These are phyloP conservation scores for Borovskyia barvae DNA, from an alignment of 208 protist genomes.

Conservation along the genomic window DNA sequence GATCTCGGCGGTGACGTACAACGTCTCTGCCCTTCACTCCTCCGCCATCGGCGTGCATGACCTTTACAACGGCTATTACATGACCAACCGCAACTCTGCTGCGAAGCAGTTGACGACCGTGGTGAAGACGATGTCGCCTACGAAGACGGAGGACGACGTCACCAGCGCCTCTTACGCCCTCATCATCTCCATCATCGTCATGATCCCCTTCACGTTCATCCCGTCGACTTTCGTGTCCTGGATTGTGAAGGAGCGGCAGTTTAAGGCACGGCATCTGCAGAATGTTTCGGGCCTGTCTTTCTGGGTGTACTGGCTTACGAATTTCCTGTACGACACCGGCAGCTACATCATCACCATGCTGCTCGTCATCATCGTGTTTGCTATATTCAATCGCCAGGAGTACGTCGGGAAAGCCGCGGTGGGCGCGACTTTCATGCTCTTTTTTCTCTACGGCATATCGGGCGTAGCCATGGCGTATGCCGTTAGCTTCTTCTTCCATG, in stretches of 20 bases:
- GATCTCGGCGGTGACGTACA: constrained; percentile 38
- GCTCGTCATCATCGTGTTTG: constrained; percentile 56
- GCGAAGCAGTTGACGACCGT: constrained; percentile 16
- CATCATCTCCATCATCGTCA: constrained; percentile 57
- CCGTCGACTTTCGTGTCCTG: constrained; percentile 63
- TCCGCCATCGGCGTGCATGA: constrained; percentile 32
- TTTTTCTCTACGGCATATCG: constrained; percentile 66
- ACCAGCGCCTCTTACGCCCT: constrained; percentile 36
- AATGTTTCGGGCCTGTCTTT: constrained; percentile 63
- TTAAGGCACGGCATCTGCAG: constrained; percentile 65
- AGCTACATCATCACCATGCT: constrained; percentile 64
- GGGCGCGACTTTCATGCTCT: constrained; percentile 44
- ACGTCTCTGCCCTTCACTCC: constrained; percentile 46
- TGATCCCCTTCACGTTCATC: constrained; percentile 75
- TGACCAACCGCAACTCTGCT: constrained; percentile 5
- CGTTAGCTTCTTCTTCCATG: constrained; percentile 60
- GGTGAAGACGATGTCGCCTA: constrained; percentile 41
- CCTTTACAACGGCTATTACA: constrained; percentile 41
- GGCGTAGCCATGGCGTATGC: constrained; percentile 61
- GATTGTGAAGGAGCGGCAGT: constrained; percentile 79
- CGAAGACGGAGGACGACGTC: constrained; percentile 30
- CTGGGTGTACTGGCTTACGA: constrained; percentile 71
- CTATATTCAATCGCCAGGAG: constrained; percentile 55
- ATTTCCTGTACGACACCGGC: constrained; percentile 73
- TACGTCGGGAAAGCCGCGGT: constrained; percentile 45